Evolutionary conservation across 169 alveolate genomes (phyloP).

Genomic region (Cryptosporidium andersoni): DNA sequence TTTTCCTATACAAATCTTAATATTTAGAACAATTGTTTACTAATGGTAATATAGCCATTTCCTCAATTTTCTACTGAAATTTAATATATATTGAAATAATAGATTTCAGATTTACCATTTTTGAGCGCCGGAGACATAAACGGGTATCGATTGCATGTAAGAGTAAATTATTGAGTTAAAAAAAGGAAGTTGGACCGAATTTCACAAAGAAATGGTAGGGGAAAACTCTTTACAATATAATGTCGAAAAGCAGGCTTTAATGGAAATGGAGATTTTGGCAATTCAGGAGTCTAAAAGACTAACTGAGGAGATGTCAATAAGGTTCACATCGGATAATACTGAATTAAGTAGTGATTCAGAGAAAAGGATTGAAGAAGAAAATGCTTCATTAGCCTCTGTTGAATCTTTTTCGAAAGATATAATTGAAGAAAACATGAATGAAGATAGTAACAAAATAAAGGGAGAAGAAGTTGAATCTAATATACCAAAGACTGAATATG

Average conservation of each 20-base stretch:
- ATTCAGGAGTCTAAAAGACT: conserved; percentile 33
- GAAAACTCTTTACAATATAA: background rate
- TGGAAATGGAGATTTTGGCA: conserved; percentile 52
- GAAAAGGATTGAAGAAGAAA: background rate
- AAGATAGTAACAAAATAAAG: background rate
- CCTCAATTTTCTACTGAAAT: no score
- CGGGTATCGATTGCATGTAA: no score
- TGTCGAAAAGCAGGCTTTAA: conserved; percentile 59
- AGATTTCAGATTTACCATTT: no score
- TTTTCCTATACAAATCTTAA: no score
- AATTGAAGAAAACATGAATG: background rate
- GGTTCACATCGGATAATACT: background rate
- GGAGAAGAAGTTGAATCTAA: background rate
- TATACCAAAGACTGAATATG: background rate
- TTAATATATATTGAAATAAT: no score
- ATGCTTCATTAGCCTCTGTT: background rate
- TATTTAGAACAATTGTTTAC: no score
- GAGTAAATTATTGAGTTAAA: no score
- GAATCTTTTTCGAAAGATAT: background rate
- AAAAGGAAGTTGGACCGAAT: no score
- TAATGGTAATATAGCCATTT: no score
- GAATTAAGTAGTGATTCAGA: background rate
- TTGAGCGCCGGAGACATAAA: no score
- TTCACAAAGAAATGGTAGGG: no score
- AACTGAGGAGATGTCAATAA: conserved; percentile 36